Evolutionary conservation across 2,329 filamentous ascomycete genomes (phyloP), one percentile per base, ranked within the genome.

Genomic region (Coniochaeta sp.): DNA sequence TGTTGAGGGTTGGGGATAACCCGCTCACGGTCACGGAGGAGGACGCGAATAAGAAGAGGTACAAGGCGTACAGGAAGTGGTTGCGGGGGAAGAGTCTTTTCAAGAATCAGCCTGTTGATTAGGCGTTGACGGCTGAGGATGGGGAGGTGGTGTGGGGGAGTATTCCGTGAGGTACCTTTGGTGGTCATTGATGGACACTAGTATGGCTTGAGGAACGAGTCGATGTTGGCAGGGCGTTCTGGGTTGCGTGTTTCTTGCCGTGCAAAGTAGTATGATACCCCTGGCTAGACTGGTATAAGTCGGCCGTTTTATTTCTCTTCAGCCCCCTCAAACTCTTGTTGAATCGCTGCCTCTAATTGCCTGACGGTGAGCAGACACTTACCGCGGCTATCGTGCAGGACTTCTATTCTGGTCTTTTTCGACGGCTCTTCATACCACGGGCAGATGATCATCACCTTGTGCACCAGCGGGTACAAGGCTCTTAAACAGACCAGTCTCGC

Each of bases 1-100:
- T 94, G 62, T 67, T 96, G 52, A 81, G 78, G 40, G 81, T 94
- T 12, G 82, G 81, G 4, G 87, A 94, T 55, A 89, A 96, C 61
- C 89, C 90, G 16, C 71, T 99, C 50, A 95, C 89, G 2, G 92
- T 97, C 13, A 85, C 84, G 1, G 86, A 91, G 42, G 91, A 95
- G 62, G 94, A 97, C 67, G 78, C 84, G 45, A 78, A 80, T 35
- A 97, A 95, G 79, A 96, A 97, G 77, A 78, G 94, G 60, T 99
- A 99, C 69, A 97, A 96, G 71, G 89, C 91, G 9, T 99, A 99
- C 70, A 76, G 86, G 62, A 95, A 96, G 70, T 99, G 94, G 92
- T 75, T 99, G 63, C 81, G 85, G 56, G 92, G 92, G 16, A 97
- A 96, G 74, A 96, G 90, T 61, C 79, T 97, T 62, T 97, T 97